phyloP scores from a whole-genome alignment of 2,329 filamentous ascomycete genomes.

The Aspergillus arachidicola region DNA sequence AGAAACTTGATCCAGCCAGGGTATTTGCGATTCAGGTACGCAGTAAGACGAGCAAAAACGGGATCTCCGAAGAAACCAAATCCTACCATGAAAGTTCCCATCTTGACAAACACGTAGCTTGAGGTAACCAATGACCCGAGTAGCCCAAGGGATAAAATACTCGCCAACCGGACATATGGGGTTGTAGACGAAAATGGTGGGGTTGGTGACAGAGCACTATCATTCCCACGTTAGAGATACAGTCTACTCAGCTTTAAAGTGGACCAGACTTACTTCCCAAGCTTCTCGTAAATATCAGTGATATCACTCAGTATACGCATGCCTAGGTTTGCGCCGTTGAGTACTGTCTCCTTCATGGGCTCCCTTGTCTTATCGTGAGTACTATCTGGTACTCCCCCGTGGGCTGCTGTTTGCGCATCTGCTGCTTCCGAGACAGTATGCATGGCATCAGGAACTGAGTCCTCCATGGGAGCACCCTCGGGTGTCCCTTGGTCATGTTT shows the following conservation, averaged over 20 bases:
- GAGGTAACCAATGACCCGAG: conserved; percentile 57
- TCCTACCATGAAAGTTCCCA: conserved; percentile 66
- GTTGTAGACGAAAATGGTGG: conserved; percentile 61
- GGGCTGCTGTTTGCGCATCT: conserved; percentile 54
- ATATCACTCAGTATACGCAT: conserved; percentile 68
- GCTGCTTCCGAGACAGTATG: conserved; percentile 46
- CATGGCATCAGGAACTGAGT: conserved; percentile 54
- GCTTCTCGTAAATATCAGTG: conserved; percentile 65
- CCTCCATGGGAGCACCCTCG: conserved; percentile 52
- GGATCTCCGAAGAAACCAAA: conserved; percentile 81
- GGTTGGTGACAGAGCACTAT: conserved; percentile 62
- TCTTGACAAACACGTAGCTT: conserved; percentile 67
- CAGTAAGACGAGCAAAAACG: conserved; percentile 62
- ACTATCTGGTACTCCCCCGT: conserved; percentile 57
- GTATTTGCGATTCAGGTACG: conserved; percentile 52
- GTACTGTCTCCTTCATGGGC: conserved; percentile 75
- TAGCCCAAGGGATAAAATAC: conserved; percentile 55
- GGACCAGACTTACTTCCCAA: conserved; percentile 55
- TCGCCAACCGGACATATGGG: conserved; percentile 59
- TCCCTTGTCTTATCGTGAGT: conserved; percentile 69
- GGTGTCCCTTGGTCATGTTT: conserved; percentile 72
- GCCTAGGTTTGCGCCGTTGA: conserved; percentile 71
- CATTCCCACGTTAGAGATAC: background rate
- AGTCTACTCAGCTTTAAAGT: background rate
- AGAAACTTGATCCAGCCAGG: conserved; percentile 77